Conservation (phyloP, 305 asterid species). For the Solanum aculeatissimum region DNA sequence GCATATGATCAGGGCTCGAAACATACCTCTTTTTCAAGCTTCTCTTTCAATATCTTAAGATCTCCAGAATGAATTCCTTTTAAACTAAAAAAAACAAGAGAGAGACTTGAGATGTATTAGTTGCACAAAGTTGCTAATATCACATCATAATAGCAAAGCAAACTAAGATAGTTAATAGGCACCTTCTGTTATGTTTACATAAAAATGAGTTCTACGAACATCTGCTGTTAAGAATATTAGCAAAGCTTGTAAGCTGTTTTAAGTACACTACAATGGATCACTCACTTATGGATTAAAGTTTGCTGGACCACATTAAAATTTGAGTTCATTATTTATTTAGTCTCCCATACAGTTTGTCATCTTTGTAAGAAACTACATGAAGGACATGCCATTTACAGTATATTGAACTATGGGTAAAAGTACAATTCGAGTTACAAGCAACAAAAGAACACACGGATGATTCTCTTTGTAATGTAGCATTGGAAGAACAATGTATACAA, state of each 20-base stretch:
- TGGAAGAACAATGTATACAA: background rate
- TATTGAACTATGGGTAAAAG: background rate
- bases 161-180: background rate
- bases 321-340: background rate
- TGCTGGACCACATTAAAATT: background rate
- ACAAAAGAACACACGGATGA: background rate
- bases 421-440: background rate
- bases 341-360: background rate
- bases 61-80: slow-evolving; percentile 68
- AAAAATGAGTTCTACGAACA: background rate
- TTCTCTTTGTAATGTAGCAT: background rate
- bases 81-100: slow-evolving; percentile 36
- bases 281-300: background rate
- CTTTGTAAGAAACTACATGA: background rate
- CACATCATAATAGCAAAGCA: background rate
- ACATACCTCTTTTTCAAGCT: slow-evolving; percentile 80
- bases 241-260: background rate
- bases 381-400: background rate
- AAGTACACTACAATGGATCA: background rate
- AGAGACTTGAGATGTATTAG: background rate
- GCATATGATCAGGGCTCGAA: background rate
- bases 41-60: slow-evolving; percentile 60
- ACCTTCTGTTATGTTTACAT: background rate
- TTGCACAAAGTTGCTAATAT: background rate
- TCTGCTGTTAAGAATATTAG: background rate